Base-by-base conservation (phyloP, 257 asterid species). In the Scutellaria galericulata region DNA sequence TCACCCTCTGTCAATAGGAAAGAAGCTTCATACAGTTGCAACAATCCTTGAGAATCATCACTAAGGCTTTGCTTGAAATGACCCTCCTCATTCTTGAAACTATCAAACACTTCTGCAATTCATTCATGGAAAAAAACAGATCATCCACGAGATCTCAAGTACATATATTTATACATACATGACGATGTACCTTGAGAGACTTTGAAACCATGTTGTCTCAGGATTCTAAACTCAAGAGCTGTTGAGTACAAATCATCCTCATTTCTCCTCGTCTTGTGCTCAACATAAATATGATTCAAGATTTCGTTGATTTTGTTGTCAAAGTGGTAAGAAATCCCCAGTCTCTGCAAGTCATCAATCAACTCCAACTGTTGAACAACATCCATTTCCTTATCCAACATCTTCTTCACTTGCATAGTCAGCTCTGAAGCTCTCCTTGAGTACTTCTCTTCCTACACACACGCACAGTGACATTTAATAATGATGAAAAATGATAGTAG, bases 1-100 rank as follows among this genome's bases (percentile, higher is more conserved):
- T 67, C 50, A 0, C 72, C 62, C 1, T 37, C 48, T 37, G 11
- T 35, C 39, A 13, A 7, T 5, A 50, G 37, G 9, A 67, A 67
- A 5, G 72, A 67, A 4, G 72, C 72, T 51, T 68, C 73, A 1
- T 68, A 68, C 2, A 68, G 5, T 18, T 52, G 73, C 10, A 52
- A 8, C 73, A 68, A 37, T 6, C 73, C 63, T 52, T 52, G 37
- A 50, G 45, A 10, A 48, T 68, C 73, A 2, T 9, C 37, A 7
- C 5, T 7, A 1, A 20, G 52, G 73, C 39, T 50, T 7, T 48
- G 8, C 22, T 37, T 10, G 73, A 68, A 68, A 5, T 37, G 40
- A 5, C 63, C 73, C 4, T 68, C 9, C 0, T 50, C 63, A 7
- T 37, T 39, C 73, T 37, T 68, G 59, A 68, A 68, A 37, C 39